These are phyloP conservation scores for Candida ipomoeae DNA, from an alignment of 805 yeast genomes.

Conservation along the genomic window DNA sequence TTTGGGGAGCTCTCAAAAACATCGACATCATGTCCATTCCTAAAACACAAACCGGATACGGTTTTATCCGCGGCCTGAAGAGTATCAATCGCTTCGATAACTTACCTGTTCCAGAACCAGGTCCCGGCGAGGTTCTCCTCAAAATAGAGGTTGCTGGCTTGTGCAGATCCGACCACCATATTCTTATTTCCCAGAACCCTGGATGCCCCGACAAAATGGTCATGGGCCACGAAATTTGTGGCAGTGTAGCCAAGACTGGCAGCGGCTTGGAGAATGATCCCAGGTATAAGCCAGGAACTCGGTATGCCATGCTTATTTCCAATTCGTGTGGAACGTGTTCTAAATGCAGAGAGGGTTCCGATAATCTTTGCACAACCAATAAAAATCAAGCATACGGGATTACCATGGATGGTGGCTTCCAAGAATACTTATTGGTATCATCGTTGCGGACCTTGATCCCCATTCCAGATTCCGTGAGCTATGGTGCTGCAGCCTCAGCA, in stretches of 20 bases:
- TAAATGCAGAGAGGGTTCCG: constrained; percentile 33
- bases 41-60: constrained; percentile 29
- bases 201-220: constrained; percentile 28
- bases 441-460: constrained; percentile 34
- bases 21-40: constrained; percentile 19
- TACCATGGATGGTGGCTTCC: constrained; percentile 39
- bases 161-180: constrained; percentile 42
- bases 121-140: constrained; percentile 27
- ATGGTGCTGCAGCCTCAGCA: constrained; percentile 38
- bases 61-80: constrained; percentile 26
- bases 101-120: constrained; percentile 30
- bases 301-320: constrained; percentile 29
- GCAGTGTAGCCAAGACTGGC: constrained; percentile 33
- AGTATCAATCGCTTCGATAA: constrained; percentile 25
- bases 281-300: constrained; percentile 25
- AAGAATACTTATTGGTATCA: constrained; percentile 33
- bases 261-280: constrained; percentile 19
- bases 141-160: constrained; percentile 43
- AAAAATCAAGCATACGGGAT: constrained; percentile 30
- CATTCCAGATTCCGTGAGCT: constrained; percentile 37
- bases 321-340: constrained; percentile 34
- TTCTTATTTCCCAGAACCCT: constrained; percentile 20
- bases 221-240: constrained; percentile 46
- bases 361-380: constrained; percentile 25
- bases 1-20: background rate